Base-by-base conservation (phyloP, 2,329 filamentous ascomycete species). In the Gyromitra esculenta region DNA sequence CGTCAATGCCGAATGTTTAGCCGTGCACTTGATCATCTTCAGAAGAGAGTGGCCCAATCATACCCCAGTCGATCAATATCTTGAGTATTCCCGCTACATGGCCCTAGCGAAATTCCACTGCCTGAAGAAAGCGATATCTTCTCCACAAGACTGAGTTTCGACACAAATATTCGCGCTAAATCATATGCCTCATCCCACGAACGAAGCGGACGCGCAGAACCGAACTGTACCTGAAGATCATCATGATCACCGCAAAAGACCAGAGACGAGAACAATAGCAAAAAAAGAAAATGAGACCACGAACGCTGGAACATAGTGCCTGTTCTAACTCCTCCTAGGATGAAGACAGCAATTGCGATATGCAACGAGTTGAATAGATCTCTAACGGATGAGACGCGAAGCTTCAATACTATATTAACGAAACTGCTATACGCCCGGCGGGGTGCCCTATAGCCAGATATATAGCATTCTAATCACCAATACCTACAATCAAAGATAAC, bases 41-140 rank as follows among this genome's bases (percentile, higher is more conserved):
- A 5, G 43, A 39, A 48, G 9, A 50, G 21, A 41, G 18, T 18
- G 1, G 64, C 9, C 13, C 41, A 37, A 73, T 1, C 15, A 41
- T 52, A 73, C 70, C 70, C 70, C 39, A 73, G 52, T 50, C 70
- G 70, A 41, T 66, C 54, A 31, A 73, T 62, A 59, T 66, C 70
- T 13, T 66, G 59, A 2, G 70, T 73, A 35, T 73, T 73, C 62
- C 70, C 70, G 37, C 70, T 67, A 25, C 70, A 73, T 1, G 63
- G 70, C 15, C 92, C 92, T 92, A 95, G 95, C 81, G 87, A 87
- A 92, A 93, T 96, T 15, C 94, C 94, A 0, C 91, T 94, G 1
- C 94, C 94, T 0, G 94, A 96, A 0, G 93, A 97, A 75, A 97
- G 86, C 82, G 97, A 97, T 79, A 97, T 92, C 84, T 97, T 97